A percentile compares a stretch with the other conserved stretches of the same genome.
Evolutionary conservation across 108 stramenopile species (phyloP).

Genomic region (Discostella pseudostelligera): DNA sequence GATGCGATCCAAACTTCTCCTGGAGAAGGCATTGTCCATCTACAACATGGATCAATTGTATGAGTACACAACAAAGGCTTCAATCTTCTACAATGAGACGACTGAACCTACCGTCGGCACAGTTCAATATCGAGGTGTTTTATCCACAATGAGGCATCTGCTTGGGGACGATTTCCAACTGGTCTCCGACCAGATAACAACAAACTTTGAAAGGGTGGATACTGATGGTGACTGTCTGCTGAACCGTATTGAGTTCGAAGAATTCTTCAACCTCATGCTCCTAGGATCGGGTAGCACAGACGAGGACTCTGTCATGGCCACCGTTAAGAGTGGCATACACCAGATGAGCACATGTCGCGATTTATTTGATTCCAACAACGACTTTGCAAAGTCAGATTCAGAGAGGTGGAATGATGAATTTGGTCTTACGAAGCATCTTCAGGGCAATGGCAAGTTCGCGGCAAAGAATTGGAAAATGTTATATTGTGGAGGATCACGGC

Average conservation of each 20-base stretch:
- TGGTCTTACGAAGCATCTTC: slow-evolving; percentile 13
- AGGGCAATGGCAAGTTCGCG: slow-evolving; percentile 25
- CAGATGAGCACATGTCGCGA: slow-evolving; percentile 9
- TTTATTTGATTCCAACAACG: slow-evolving; percentile 9
- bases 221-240: slow-evolving; percentile 10
- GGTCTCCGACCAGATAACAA: slow-evolving; percentile 15
- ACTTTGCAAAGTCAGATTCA: neutral
- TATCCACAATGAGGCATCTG: slow-evolving; percentile 31
- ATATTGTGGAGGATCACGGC: slow-evolving; percentile 20
- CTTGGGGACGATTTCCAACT: slow-evolving; percentile 19
- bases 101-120: neutral
- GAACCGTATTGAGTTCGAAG: slow-evolving; percentile 27
- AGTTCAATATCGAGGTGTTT: slow-evolving; percentile 17
- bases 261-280: slow-evolving; percentile 27
- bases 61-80: slow-evolving; percentile 33
- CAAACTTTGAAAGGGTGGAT: slow-evolving; percentile 28
- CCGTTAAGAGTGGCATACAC: neutral
- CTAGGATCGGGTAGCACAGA: neutral
- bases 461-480: slow-evolving; percentile 31
- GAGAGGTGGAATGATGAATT: slow-evolving; percentile 11
- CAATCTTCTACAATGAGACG: slow-evolving; percentile 8
- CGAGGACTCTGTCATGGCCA: neutral
- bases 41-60: slow-evolving; percentile 42
- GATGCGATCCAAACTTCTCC: slow-evolving; percentile 21
- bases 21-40: slow-evolving; percentile 29